These are phyloP conservation scores for Wickerhamomyces rabaulensis DNA, from an alignment of 805 yeast genomes.

Conservation along the genomic window DNA sequence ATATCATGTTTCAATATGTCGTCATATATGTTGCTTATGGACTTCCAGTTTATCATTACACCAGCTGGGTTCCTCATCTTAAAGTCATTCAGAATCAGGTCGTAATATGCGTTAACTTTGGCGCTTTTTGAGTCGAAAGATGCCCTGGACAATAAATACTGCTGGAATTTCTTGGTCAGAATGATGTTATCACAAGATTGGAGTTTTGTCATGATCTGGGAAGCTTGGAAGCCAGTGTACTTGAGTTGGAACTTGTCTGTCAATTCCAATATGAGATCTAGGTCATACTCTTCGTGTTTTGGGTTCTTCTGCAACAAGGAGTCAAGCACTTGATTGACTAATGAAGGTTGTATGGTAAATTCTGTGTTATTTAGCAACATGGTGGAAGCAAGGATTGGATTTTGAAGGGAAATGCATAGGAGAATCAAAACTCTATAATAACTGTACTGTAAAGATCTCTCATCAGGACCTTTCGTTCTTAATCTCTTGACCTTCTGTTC, in stretches of 20 bases:
- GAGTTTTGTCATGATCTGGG: conserved; percentile 12
- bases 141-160: conserved; percentile 9
- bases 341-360: not conserved
- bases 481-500: not conserved
- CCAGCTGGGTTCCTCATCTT: conserved; percentile 15
- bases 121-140: conserved; percentile 2
- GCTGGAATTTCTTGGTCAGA: conserved; percentile 5
- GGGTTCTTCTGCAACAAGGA: conserved; percentile 17
- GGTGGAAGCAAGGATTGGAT: not conserved
- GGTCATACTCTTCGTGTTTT: conserved; percentile 13
- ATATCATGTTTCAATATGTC: conserved; percentile 15
- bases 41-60: conserved; percentile 18
- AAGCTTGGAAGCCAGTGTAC: conserved; percentile 12
- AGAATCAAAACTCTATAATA: not conserved
- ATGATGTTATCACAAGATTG: conserved; percentile 4
- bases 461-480: not conserved
- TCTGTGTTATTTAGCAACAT: not conserved
- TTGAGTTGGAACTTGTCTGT: conserved; percentile 4
- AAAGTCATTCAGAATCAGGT: conserved; percentile 12
- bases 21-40: conserved; percentile 9
- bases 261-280: conserved; percentile 15
- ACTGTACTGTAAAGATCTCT: not conserved
- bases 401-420: not conserved
- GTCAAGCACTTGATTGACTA: conserved; percentile 4
- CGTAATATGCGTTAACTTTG: conserved; percentile 8